Evolutionary conservation across 306 rosid genomes (phyloP).

Genomic region (Prunus dulcis): DNA sequence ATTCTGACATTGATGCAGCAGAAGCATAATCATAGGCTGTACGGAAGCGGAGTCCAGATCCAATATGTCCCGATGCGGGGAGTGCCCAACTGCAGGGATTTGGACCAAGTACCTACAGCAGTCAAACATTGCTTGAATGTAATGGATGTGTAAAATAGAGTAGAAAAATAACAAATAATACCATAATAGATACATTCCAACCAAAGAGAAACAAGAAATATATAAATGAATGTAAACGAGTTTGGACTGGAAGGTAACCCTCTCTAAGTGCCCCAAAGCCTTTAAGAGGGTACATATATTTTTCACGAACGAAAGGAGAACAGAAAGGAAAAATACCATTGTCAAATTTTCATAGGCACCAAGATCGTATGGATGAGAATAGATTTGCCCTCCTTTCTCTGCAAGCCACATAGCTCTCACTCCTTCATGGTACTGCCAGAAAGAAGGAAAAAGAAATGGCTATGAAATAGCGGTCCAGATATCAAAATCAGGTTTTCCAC

Average conservation of each 20-base stretch:
- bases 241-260: not conserved
- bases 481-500: conserved; percentile 12
- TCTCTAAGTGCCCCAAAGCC: not conserved
- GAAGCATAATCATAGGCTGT: conserved; percentile 46
- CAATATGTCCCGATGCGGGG: conserved; percentile 70
- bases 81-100: conserved; percentile 69
- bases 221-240: not conserved
- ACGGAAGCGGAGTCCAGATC: conserved; percentile 71
- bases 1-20: conserved; percentile 41
- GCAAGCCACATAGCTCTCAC: conserved; percentile 97
- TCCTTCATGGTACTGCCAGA: conserved; percentile 85
- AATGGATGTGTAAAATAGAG: not conserved
- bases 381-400: conserved; percentile 84
- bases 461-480: conserved; percentile 20
- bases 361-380: conserved; percentile 90
- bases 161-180: conserved; percentile 2
- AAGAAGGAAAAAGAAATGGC: conserved; percentile 6
- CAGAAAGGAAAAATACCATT: conserved; percentile 39
- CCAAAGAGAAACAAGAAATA: not conserved
- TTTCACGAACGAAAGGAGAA: not conserved
- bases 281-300: not conserved
- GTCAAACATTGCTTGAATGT: conserved; percentile 22
- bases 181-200: not conserved
- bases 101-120: conserved; percentile 78
- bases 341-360: conserved; percentile 88